phyloP scores from a whole-genome alignment of 441 rosid species.

The Arabidopsis lyrata region DNA sequence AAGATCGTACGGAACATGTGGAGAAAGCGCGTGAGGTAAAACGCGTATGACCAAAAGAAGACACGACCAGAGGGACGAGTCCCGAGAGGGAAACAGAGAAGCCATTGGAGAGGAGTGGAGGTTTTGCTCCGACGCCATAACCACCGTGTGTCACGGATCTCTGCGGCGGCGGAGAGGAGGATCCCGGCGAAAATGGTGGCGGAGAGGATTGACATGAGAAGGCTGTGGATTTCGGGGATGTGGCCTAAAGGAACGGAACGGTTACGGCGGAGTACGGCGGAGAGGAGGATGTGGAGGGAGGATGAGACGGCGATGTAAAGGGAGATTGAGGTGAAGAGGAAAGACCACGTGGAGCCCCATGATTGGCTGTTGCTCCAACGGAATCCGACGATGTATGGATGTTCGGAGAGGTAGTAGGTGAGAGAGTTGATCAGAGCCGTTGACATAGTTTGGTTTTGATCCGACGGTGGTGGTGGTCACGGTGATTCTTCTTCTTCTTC shows the following conservation, averaged over 20 bases:
- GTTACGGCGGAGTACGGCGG: conserved; percentile 51
- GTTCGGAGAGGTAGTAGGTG: conserved; percentile 70
- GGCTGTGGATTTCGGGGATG: conserved; percentile 76
- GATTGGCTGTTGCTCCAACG: conserved; percentile 86
- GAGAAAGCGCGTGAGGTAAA: conserved; percentile 81
- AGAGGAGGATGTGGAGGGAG: conserved; percentile 54
- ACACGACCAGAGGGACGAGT: conserved; percentile 93
- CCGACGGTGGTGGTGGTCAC: conserved; percentile 32
- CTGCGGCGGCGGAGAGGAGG: conserved; percentile 75
- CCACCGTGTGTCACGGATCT: conserved; percentile 85
- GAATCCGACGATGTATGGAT: conserved; percentile 73
- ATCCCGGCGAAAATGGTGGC: conserved; percentile 75
- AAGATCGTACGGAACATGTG: conserved; percentile 75
- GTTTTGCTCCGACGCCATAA: conserved; percentile 75
- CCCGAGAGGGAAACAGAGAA: conserved; percentile 89
- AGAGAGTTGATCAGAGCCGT: conserved; percentile 43
- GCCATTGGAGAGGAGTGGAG: conserved; percentile 85
- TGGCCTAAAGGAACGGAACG: conserved; percentile 66
- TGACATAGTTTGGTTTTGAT: conserved; percentile 34
- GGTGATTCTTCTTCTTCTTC: conserved; percentile 25
- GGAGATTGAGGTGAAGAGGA: conserved; percentile 65
- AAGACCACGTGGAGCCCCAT: conserved; percentile 90
- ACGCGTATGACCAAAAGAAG: conserved; percentile 91
- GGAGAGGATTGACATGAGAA: conserved; percentile 67
- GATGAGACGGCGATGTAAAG: conserved; percentile 59